Percentiles rank a stretch among this genome's conserved stretches.
Conservation (phyloP, 2,329 filamentous ascomycete species). For the Fusarium lateritium region DNA sequence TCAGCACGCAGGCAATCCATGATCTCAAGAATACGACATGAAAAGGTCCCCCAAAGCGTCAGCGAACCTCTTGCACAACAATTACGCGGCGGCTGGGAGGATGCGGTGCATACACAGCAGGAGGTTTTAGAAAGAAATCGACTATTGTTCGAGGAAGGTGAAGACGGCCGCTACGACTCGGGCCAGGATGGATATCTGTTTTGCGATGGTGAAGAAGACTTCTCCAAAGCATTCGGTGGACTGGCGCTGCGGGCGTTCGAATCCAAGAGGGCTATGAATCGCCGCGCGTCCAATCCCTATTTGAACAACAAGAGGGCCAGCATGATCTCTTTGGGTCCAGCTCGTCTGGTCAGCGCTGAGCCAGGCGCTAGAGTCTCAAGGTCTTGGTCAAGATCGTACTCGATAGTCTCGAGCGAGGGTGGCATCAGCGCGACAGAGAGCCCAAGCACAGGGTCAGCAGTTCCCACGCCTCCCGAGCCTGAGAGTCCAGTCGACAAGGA, state of each 20-base stretch:
- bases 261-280: slow-evolving; percentile 45
- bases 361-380: slow-evolving; percentile 36
- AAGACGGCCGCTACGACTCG: slow-evolving; percentile 44
- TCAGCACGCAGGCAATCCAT: slow-evolving; percentile 54
- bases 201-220: slow-evolving; percentile 47
- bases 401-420: slow-evolving; percentile 55
- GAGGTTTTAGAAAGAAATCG: slow-evolving; percentile 57
- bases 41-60: slow-evolving; percentile 49
- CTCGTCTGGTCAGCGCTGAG: slow-evolving; percentile 42
- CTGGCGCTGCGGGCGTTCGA: slow-evolving; percentile 54
- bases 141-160: slow-evolving; percentile 48
- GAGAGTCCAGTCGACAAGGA: slow-evolving; percentile 52
- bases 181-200: slow-evolving; percentile 29
- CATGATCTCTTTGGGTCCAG: slow-evolving; percentile 41
- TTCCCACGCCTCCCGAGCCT: slow-evolving; percentile 57
- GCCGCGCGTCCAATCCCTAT: slow-evolving; percentile 36
- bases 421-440: slow-evolving; percentile 56
- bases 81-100: slow-evolving; percentile 58
- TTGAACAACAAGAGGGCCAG: slow-evolving; percentile 45
- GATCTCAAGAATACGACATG: slow-evolving; percentile 54
- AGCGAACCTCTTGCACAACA: slow-evolving; percentile 56
- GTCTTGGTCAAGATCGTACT: slow-evolving; percentile 49
- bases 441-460: slow-evolving; percentile 54
- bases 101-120: slow-evolving; percentile 52
- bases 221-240: slow-evolving; percentile 56